Percentiles rank a stretch among this genome's conserved stretches.
Evolutionary conservation across 106 monocot genomes (phyloP).

Genomic region (Apostasia shenzhenica): DNA sequence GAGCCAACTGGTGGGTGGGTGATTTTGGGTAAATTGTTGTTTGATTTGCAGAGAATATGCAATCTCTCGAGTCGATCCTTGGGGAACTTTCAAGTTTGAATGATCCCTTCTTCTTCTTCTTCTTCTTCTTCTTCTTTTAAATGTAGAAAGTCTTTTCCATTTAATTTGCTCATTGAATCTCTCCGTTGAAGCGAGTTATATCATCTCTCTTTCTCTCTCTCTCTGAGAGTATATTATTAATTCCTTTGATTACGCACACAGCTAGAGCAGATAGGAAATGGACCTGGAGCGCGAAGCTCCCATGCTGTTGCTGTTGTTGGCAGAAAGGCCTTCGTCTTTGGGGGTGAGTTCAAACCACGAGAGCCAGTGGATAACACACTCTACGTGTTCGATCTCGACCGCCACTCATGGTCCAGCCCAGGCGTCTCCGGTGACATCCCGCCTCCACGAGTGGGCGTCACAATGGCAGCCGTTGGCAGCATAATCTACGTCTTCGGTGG

Average conservation of each 20-base stretch:
- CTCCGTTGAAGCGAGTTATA: not conserved
- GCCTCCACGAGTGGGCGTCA: slow-evolving; percentile 76
- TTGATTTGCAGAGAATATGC: too few relatives aligned
- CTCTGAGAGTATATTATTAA: not conserved
- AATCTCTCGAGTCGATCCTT: too few relatives aligned
- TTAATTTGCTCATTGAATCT: too few relatives aligned
- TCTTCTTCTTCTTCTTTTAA: too few relatives aligned
- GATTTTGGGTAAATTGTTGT: too few relatives aligned
- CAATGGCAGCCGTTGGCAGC: slow-evolving; percentile 52
- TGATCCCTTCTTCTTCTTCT: too few relatives aligned
- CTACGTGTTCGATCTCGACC: slow-evolving; percentile 60
- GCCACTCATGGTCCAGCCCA: slow-evolving; percentile 47
- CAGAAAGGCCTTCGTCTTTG: slow-evolving; percentile 65
- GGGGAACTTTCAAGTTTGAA: too few relatives aligned
- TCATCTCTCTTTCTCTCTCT: not conserved
- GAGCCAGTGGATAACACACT: slow-evolving; percentile 86
- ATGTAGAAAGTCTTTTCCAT: too few relatives aligned
- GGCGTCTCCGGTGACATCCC: slow-evolving; percentile 55
- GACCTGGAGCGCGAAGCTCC: slow-evolving; percentile 87
- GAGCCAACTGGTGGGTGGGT: too few relatives aligned
- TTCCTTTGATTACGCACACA: slow-evolving; percentile 9
- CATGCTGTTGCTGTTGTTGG: slow-evolving; percentile 69
- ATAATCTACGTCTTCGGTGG: slow-evolving; percentile 83
- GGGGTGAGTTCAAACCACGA: slow-evolving; percentile 85
- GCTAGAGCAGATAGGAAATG: slow-evolving; percentile 56